Conservation (phyloP, 352 stramenopile genomes). For the Plasmopara viticola region DNA sequence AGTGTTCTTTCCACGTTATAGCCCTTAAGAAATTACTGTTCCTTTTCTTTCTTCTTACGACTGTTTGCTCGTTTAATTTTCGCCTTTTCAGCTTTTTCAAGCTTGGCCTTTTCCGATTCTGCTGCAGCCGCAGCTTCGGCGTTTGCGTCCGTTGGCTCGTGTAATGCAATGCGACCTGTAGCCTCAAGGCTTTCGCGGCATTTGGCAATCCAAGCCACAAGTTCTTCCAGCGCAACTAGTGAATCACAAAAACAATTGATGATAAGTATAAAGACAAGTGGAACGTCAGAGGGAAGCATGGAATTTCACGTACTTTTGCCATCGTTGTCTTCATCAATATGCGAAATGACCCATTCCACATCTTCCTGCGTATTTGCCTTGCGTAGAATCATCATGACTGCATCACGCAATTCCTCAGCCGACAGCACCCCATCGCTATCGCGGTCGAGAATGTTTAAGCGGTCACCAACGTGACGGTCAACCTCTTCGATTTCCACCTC, state of each 20-base stretch:
- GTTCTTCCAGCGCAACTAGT: conserved; percentile 89
- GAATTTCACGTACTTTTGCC: conserved; percentile 61
- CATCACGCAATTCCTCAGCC: conserved; percentile 93
- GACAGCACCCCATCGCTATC: conserved; percentile 95
- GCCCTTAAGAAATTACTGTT: conserved; percentile 9
- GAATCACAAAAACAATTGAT: conserved; percentile 13
- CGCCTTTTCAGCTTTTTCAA: conserved; percentile 25
- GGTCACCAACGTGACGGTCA: conserved; percentile 95
- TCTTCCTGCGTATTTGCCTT: conserved; percentile 92
- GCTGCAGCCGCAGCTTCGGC: conserved; percentile 20
- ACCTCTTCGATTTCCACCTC: conserved; percentile 93
- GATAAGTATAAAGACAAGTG: too few relatives aligned
- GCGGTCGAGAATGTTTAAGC: conserved; percentile 96
- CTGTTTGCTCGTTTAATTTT: conserved; percentile 65
- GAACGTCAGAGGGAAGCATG: too few relatives aligned
- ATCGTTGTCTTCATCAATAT: conserved; percentile 90
- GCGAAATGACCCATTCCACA: conserved; percentile 91
- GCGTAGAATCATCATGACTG: conserved; percentile 93
- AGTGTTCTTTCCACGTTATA: too few relatives aligned
- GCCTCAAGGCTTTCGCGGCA: conserved; percentile 85
- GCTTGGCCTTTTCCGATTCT: conserved; percentile 26
- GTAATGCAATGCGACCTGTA: conserved; percentile 63
- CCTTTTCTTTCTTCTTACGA: conserved; percentile 57
- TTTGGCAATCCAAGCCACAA: conserved; percentile 86
- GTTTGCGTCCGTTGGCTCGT: conserved; percentile 30